These are phyloP conservation scores for Poa pratensis DNA, from an alignment of 176 grass and related monocot species.

Conservation along the genomic window DNA sequence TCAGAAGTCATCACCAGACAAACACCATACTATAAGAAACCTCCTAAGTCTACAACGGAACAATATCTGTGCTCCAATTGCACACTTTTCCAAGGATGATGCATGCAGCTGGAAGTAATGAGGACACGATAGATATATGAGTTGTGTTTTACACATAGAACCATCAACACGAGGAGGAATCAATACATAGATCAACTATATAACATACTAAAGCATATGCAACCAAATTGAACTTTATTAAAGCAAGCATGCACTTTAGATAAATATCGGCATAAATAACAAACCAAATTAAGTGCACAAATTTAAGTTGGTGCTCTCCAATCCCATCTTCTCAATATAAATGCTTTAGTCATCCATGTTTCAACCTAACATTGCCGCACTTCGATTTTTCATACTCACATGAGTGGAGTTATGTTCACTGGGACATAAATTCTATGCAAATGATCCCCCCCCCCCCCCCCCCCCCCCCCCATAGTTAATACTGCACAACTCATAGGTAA, in stretches of 20 bases:
- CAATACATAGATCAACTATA: slow-evolving; percentile 32
- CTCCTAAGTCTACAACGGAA: neutral
- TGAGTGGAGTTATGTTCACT: slow-evolving; percentile 7
- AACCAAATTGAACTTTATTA: slow-evolving; percentile 5
- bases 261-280: neutral
- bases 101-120: neutral
- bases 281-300: slow-evolving; percentile 1
- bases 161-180: neutral
- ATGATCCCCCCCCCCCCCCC: neutral
- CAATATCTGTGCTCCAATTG: slow-evolving; percentile 1
- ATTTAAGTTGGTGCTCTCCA: neutral
- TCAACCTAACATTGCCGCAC: neutral
- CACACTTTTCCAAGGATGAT: neutral
- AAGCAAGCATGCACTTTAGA: slow-evolving; percentile 32
- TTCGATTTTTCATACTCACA: neutral
- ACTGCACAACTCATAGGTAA: slow-evolving; percentile 2
- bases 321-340: neutral
- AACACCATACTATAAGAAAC: neutral
- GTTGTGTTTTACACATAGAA: slow-evolving; percentile 2
- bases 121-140: slow-evolving; percentile 34
- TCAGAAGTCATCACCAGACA: slow-evolving; percentile 32
- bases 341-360: neutral
- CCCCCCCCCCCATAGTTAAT: neutral
- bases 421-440: neutral
- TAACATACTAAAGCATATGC: slow-evolving; percentile 14